Base-by-base conservation (phyloP, 805 yeast genomes). In the Wickerhamomyces queroliae region DNA sequence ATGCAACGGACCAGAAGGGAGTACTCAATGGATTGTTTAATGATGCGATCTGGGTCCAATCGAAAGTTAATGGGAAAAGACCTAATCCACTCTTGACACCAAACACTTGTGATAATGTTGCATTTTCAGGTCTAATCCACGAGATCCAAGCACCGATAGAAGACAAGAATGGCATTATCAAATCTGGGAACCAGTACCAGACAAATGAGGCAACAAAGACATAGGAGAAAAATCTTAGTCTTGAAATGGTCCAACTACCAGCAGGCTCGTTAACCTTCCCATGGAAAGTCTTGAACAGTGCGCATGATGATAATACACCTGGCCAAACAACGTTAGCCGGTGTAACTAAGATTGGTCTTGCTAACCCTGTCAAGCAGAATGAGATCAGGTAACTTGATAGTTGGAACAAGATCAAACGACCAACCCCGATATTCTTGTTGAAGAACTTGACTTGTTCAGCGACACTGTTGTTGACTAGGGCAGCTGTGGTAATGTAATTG, bases 291-390 rank as follows among this genome's bases (percentile, higher is more conserved):
- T 70, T 66, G 65, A 74, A 68, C 49, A 77, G 65, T 18, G 83
- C 74, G 30, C 76, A 55, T 22, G 82, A 76, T 37, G 80, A 83
- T 54, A 83, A 66, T 50, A 72, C 72, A 2, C 75, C 59, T 4
- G 91, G 91, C 90, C 90, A 84, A 37, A 81, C 69, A 59, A 80
- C 74, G n/a, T 76, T 64, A 5, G 80, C 70, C 5, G 88, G 83
- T 42, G 73, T 72, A n/a, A 83, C 80, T 44, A 83, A 66, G 26
- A 79, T 64, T 46, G 74, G 69, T 46, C 82, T 66, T 29, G 74
- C 65, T 41, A 82, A 38, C 23, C 90, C 90, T 33, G 85, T 86
- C 38, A 78, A 57, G 21, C 83, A 80, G 46, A 78, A 77, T 9
- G 90, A 89, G 37, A 83, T 65, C 47, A 76, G 64, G 55, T 82